phyloP scores from a whole-genome alignment of 2,329 filamentous ascomycete genomes.

The Xylariaceae sp. region DNA sequence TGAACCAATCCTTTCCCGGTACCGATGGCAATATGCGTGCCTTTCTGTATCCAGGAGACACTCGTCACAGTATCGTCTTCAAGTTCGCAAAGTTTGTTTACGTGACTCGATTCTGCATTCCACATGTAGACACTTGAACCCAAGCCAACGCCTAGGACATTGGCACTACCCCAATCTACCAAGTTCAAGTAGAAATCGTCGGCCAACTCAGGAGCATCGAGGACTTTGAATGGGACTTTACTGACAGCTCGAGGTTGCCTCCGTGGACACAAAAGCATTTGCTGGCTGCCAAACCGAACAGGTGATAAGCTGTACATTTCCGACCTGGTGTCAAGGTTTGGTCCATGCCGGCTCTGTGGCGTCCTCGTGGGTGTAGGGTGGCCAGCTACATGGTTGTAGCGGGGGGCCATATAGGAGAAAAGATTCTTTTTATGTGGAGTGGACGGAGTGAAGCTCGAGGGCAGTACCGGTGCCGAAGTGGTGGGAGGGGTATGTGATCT shows the following conservation, averaged over 20 bases:
- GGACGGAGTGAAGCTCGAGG: conserved; percentile 76
- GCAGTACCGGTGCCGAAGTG: conserved; percentile 57
- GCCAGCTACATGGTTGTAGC: conserved; percentile 64
- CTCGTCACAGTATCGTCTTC: conserved; percentile 93
- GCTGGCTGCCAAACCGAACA: conserved; percentile 86
- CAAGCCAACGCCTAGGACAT: conserved; percentile 86
- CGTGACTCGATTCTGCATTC: conserved; percentile 86
- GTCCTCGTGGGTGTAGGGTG: conserved; percentile 86
- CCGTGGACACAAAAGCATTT: conserved; percentile 84
- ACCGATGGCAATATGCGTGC: conserved; percentile 90
- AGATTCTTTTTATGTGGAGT: conserved; percentile 91
- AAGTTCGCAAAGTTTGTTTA: conserved; percentile 89
- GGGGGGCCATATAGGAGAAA: conserved; percentile 82
- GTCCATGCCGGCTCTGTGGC: conserved; percentile 78
- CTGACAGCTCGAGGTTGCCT: conserved; percentile 85
- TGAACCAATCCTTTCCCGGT: conserved; percentile 92
- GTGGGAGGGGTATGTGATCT: conserved; percentile 77
- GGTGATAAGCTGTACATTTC: conserved; percentile 96
- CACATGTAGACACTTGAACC: conserved; percentile 97
- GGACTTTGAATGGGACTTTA: conserved; percentile 95
- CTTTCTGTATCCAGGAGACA: conserved; percentile 97
- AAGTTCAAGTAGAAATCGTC: conserved; percentile 98
- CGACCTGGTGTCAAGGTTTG: conserved; percentile 81
- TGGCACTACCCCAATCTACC: conserved; percentile 95
- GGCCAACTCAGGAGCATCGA: conserved; percentile 91